Evolutionary conservation across 1,284 basidiomycete genomes (phyloP).

Genomic region (Cutaneotrichosporon mucoides): DNA sequence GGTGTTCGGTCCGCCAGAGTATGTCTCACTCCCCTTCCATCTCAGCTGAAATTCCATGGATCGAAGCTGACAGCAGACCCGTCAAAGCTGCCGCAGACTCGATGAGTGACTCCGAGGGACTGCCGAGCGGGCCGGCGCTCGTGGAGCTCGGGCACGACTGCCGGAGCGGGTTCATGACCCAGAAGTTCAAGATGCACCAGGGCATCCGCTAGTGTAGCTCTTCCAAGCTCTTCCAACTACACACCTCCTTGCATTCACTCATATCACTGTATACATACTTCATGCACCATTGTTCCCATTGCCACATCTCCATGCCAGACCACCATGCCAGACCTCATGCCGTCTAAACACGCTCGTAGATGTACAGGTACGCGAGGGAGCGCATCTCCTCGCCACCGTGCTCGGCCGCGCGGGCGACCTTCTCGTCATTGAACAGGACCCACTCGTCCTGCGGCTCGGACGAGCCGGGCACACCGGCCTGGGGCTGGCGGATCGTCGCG

Average conservation of each 20-base stretch:
- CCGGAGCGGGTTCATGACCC: conserved; percentile 55
- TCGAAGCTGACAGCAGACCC: conserved; percentile 58
- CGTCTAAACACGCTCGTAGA: conserved; percentile 62
- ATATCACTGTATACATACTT: neutral
- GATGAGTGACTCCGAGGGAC: conserved; percentile 1
- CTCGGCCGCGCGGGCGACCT: conserved; percentile 77
- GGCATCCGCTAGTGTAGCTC: conserved; percentile 56
- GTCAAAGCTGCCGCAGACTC: conserved; percentile 30
- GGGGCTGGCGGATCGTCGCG: conserved; percentile 42
- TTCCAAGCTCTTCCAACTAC: too few species aligned
- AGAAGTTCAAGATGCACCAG: conserved; percentile 70
- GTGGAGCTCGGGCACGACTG: conserved; percentile 46
- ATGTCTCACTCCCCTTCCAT: too few species aligned
- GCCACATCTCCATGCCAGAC: too few species aligned
- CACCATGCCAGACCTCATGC: neutral
- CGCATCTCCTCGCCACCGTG: conserved; percentile 61
- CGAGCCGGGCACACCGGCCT: conserved; percentile 28
- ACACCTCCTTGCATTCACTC: too few species aligned
- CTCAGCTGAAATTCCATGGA: too few species aligned
- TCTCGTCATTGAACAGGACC: conserved; percentile 94
- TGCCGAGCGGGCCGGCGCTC: conserved; percentile 20
- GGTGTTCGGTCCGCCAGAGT: conserved; percentile 80
- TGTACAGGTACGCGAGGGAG: conserved; percentile 78
- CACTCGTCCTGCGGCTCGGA: conserved; percentile 56
- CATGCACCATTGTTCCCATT: neutral